These are phyloP conservation scores for Capsicum chinense DNA, from an alignment of 257 asterid species.

Conservation along the genomic window DNA sequence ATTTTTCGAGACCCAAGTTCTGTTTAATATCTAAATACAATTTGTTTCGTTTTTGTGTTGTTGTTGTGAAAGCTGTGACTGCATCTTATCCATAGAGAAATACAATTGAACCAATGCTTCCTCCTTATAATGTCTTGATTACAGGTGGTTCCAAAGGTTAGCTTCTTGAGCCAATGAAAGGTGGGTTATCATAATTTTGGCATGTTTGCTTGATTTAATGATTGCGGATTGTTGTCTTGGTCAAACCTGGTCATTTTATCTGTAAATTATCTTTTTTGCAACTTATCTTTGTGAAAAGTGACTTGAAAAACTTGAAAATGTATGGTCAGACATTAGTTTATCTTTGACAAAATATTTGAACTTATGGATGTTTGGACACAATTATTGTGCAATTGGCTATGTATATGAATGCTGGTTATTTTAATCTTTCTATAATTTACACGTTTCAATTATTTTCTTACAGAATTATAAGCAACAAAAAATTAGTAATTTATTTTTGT, in stretches of 20 bases:
- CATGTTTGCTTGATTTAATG: background rate
- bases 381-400: no score
- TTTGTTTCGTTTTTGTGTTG: conserved; percentile 11
- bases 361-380: no score
- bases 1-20: background rate
- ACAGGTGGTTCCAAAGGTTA: conserved; percentile 89
- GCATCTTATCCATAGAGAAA: conserved; percentile 34
- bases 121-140: conserved; percentile 83
- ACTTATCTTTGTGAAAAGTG: background rate
- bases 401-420: no score
- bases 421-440: no score
- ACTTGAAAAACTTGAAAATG: background rate
- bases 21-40: conserved; percentile 2
- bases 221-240: background rate
- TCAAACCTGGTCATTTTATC: background rate
- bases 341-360: no score
- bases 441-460: no score
- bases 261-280: background rate
- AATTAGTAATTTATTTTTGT: no score
- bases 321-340: background rate
- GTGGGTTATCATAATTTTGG: conserved; percentile 1
- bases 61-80: conserved; percentile 33
- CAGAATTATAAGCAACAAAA: no score
- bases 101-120: conserved; percentile 62
- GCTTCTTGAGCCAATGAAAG: background rate